Evolutionary conservation across 192 early-diverging fungal genomes (phyloP).

Genomic region (Rhizophlyctis rosea): DNA sequence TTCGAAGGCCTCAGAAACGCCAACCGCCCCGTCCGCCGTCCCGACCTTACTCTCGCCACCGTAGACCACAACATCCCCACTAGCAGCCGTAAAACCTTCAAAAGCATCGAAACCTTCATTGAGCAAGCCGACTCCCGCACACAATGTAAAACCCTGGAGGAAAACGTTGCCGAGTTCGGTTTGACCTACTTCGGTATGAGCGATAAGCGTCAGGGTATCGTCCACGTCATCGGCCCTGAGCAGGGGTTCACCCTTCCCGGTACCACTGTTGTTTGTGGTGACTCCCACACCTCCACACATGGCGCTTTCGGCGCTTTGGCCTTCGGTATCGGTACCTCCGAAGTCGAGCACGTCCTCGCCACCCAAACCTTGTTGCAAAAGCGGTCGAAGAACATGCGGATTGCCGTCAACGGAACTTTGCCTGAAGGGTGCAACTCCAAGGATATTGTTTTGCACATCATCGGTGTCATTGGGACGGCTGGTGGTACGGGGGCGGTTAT

Average conservation of each 20-base stretch:
- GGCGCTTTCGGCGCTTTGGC: constrained; percentile 72
- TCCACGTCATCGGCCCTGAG: constrained; percentile 72
- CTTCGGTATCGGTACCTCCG: constrained; percentile 73
- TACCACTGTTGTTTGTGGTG: constrained; percentile 70
- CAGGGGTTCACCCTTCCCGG: constrained; percentile 73
- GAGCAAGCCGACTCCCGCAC: constrained; percentile 56
- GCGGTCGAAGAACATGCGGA: constrained; percentile 68
- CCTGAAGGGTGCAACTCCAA: constrained; percentile 57
- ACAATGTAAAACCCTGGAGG: constrained; percentile 64
- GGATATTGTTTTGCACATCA: constrained; percentile 66
- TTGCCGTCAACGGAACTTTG: constrained; percentile 50
- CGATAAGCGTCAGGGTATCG: constrained; percentile 70
- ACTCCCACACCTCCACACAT: constrained; percentile 72
- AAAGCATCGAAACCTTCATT: constrained; percentile 57
- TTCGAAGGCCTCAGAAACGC: constrained; percentile 67
- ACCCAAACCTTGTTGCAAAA: constrained; percentile 68
- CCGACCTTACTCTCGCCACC: constrained; percentile 63
- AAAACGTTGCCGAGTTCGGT: constrained; percentile 60
- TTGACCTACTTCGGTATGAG: constrained; percentile 64
- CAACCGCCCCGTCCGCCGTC: constrained; percentile 49
- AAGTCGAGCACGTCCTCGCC: constrained; percentile 72
- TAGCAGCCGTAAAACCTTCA: constrained; percentile 45
- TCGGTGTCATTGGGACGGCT: constrained; percentile 70
- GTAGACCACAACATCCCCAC: constrained; percentile 74
- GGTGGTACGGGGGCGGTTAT: constrained; percentile 68